These are phyloP conservation scores for Aaosphaeria arxii DNA, from an alignment of 2,329 filamentous ascomycete species.

Conservation along the genomic window DNA sequence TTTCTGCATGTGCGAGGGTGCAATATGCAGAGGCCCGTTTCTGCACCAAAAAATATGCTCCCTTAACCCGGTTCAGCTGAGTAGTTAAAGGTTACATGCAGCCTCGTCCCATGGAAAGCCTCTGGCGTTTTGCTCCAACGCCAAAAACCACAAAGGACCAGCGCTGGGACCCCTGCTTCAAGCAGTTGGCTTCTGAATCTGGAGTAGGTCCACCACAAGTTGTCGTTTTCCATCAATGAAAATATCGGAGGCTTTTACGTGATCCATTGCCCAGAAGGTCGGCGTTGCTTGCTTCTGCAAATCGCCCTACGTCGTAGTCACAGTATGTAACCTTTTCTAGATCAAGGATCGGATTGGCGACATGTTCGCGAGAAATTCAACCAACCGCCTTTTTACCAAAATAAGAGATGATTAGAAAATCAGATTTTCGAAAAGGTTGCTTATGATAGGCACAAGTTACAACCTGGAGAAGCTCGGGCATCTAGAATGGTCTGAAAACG, in stretches of 20 bases:
- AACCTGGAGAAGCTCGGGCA: constrained; percentile 26
- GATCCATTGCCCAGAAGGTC: constrained; percentile 14
- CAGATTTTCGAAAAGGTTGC: neutral
- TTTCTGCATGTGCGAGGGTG: constrained; percentile 20
- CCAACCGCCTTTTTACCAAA: constrained; percentile 7
- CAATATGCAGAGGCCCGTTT: constrained; percentile 7
- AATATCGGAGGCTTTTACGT: constrained; percentile 14
- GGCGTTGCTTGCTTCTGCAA: constrained; percentile 17
- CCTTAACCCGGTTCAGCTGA: constrained; percentile 26
- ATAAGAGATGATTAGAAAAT: neutral
- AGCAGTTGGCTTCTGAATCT: constrained; percentile 17
- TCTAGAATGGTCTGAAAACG: no score
- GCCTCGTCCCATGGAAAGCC: constrained; percentile 27
- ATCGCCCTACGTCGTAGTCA: constrained; percentile 5
- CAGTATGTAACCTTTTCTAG: constrained; percentile 19
- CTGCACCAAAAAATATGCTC: constrained; percentile 13
- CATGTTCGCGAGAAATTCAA: constrained; percentile 9
- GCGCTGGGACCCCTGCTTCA: constrained; percentile 9
- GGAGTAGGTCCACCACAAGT: constrained; percentile 12
- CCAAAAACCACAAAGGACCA: constrained; percentile 10
- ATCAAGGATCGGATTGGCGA: constrained; percentile 12
- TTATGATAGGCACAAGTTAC: neutral
- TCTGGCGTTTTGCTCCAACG: constrained; percentile 15
- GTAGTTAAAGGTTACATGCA: constrained; percentile 23
- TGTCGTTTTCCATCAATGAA: constrained; percentile 12